Conservation (phyloP, 306 rosid genomes). For the Mimosa bimucronata region DNA sequence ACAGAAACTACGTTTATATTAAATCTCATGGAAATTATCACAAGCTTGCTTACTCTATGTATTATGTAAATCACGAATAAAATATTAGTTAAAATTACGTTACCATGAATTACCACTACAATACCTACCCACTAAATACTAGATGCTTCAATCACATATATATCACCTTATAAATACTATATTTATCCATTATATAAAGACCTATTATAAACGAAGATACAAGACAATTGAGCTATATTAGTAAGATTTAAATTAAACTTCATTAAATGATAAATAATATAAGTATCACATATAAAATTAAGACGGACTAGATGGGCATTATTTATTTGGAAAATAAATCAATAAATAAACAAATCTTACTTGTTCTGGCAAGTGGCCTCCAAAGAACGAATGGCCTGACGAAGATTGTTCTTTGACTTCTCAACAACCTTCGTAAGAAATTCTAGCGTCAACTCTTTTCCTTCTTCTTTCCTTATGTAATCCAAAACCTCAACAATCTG, state of each 20-base stretch:
- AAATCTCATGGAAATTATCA: neutral
- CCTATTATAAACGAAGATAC: neutral
- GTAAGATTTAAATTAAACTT: too few species aligned
- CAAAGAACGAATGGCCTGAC: conserved; percentile 82
- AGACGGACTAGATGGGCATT: neutral
- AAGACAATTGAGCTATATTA: too few species aligned
- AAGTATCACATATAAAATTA: too few species aligned
- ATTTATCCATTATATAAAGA: neutral
- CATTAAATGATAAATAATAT: too few species aligned
- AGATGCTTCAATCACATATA: neutral
- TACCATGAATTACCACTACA: neutral
- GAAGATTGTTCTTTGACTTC: conserved; percentile 64
- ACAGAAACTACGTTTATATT: too few species aligned
- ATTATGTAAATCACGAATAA: neutral
- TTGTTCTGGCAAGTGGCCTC: conserved; percentile 73
- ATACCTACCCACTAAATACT: neutral
- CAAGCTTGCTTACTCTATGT: neutral
- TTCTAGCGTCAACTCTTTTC: conserved; percentile 49
- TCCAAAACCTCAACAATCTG: conserved; percentile 71
- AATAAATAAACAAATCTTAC: conserved; percentile 34
- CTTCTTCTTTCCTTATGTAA: conserved; percentile 58
- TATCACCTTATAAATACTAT: too few species aligned
- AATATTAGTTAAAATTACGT: too few species aligned
- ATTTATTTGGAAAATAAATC: neutral
- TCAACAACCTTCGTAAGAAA: conserved; percentile 53